Percentiles rank a stretch among this genome's conserved stretches.
phyloP scores from a whole-genome alignment of 2,329 filamentous ascomycete genomes.

The Aureobasidium vineae region DNA sequence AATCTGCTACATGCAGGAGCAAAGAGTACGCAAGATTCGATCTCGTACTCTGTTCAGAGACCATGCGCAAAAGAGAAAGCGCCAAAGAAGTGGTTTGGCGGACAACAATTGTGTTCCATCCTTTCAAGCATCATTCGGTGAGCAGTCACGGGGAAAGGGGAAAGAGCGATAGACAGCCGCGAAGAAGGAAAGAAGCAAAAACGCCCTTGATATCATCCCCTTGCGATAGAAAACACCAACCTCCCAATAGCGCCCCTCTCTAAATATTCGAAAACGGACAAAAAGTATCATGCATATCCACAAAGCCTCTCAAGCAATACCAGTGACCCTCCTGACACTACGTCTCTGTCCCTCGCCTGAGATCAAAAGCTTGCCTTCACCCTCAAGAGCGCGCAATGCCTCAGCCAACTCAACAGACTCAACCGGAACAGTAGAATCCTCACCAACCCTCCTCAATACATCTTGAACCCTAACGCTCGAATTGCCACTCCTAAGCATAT shows the following conservation, averaged over 20 bases:
- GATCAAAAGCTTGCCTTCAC: slow-evolving; percentile 78
- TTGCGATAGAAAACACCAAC: slow-evolving; percentile 6
- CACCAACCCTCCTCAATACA: slow-evolving; percentile 67
- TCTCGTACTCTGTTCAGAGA: too few relatives aligned
- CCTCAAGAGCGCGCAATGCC: slow-evolving; percentile 73
- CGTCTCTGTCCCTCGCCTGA: slow-evolving; percentile 81
- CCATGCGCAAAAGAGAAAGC: too few relatives aligned
- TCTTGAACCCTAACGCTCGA: slow-evolving; percentile 75
- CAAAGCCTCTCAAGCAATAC: slow-evolving; percentile 38
- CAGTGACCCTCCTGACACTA: slow-evolving; percentile 73
- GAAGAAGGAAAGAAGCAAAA: neutral
- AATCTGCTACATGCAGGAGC: too few relatives aligned
- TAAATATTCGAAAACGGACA: neutral
- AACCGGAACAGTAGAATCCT: slow-evolving; percentile 66
- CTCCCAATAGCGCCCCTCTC: neutral
- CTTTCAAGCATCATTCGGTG: neutral
- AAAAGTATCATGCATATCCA: neutral
- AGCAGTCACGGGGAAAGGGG: neutral
- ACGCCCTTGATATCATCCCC: slow-evolving; percentile 15
- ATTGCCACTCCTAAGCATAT: slow-evolving; percentile 64
- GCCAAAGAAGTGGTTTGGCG: neutral
- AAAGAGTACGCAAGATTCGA: too few relatives aligned
- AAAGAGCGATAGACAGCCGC: neutral
- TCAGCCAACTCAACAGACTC: slow-evolving; percentile 81
- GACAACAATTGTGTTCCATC: neutral